A percentile compares a stretch with the other conserved stretches of the same genome.
Conservation (phyloP, 1,284 basidiomycete genomes). For the Bondarzewia mesenterica region DNA sequence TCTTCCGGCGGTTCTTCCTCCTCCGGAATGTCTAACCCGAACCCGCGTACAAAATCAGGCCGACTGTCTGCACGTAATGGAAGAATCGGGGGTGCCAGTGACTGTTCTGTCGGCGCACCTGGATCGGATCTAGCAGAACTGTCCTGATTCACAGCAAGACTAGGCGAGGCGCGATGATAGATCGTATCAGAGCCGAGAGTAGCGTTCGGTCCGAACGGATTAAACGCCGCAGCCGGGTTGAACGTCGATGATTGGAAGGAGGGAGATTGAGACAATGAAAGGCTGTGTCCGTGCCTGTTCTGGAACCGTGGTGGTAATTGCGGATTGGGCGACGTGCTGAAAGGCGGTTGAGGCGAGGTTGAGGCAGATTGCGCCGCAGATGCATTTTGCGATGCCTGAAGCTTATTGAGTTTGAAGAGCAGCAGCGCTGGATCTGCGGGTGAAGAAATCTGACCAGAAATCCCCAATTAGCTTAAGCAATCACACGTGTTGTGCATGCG, state of each 20-base stretch:
- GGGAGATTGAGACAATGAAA: conserved; percentile 54
- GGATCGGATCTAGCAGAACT: conserved; percentile 15
- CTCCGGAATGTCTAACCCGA: conserved; percentile 70
- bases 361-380: conserved; percentile 46
- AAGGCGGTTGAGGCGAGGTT: conserved; percentile 49
- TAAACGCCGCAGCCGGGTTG: conserved; percentile 35
- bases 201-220: conserved; percentile 55
- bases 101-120: conserved; percentile 38
- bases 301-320: conserved; percentile 33
- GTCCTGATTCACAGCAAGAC: conserved; percentile 5
- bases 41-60: conserved; percentile 68
- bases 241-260: conserved; percentile 27
- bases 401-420: conserved; percentile 73
- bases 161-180: not conserved
- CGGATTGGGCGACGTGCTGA: conserved; percentile 2
- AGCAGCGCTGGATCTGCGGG: conserved; percentile 75
- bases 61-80: conserved; percentile 41
- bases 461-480: not conserved
- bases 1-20: conserved; percentile 39
- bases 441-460: conserved; percentile 59
- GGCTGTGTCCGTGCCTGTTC: conserved; percentile 59
- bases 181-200: conserved; percentile 44
- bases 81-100: conserved; percentile 37
- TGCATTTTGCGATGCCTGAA: conserved; percentile 61
- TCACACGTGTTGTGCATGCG: conserved; percentile 15